phyloP scores from a whole-genome alignment of 768 basidiomycete species.

The Floccularia luteovirens region DNA sequence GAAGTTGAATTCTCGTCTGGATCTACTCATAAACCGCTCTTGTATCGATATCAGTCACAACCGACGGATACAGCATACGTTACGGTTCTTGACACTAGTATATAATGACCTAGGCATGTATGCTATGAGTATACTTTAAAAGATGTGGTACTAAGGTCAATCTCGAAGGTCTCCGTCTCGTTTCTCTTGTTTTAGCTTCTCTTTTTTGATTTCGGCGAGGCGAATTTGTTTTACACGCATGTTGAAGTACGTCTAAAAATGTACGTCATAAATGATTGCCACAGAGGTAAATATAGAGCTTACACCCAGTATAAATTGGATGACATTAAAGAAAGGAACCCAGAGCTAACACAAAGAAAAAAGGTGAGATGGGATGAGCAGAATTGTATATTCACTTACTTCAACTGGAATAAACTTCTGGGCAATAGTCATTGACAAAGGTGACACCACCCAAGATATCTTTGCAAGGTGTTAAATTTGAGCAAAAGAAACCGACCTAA shows the following conservation, averaged over 20 bases:
- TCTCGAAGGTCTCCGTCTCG: conserved; percentile 13
- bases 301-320: conserved; percentile 74
- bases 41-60: conserved; percentile 22
- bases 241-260: conserved; percentile 61
- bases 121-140: conserved; percentile 4
- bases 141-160: conserved; percentile 1
- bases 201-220: conserved; percentile 46
- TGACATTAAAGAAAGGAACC: conserved; percentile 81
- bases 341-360: conserved; percentile 44
- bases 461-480: conserved; percentile 22
- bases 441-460: conserved; percentile 79
- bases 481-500: neutral
- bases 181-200: conserved; percentile 21
- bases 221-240: conserved; percentile 59
- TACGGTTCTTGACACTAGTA: conserved; percentile 19
- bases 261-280: conserved; percentile 4
- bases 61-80: conserved; percentile 19
- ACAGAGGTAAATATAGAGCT: conserved; percentile 15
- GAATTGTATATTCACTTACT: conserved; percentile 26
- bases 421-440: conserved; percentile 65
- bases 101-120: conserved; percentile 8
- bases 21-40: conserved; percentile 4
- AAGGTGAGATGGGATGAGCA: neutral
- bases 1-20: conserved; percentile 11
- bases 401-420: conserved; percentile 77